Base-by-base conservation (phyloP, 139 green algal species). In the Trebouxia sp. region DNA sequence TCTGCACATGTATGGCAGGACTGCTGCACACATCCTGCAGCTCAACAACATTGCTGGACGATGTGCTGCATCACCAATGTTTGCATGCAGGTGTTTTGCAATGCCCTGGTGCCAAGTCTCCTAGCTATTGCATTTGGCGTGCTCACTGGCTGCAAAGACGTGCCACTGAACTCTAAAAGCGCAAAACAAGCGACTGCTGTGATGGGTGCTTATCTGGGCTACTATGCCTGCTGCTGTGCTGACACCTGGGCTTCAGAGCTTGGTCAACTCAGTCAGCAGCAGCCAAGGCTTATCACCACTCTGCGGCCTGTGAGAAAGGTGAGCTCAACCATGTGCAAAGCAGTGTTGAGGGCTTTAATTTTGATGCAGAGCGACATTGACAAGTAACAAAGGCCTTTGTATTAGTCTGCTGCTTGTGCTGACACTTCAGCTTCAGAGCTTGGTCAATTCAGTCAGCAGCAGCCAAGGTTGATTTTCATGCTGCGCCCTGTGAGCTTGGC, bases 161-260 rank as follows among this genome's bases (percentile, higher is more conserved):
- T 85, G 1, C 75, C 77, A 4, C 50, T 85, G 51, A 58, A 37
- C 8, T 35, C 50, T 12, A 10, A 22, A 22, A 22, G 11, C 14
- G 26, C n/a, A 7, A 15, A 48, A 12, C 5, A 26, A 0, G 45
- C 66, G 65, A 85, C 81, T 43, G 56, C 42, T n/a, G 43, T 42
- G 3, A 30, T 77, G 50, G 81, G 81, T 2, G 81, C 42, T 0
- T 82, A 66, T 28, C 38, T 88, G 15, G 85, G 81, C 8, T 85
- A 97, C 84, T 97, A 95, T 76, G 88, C 91, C n/a, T 96, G 92
- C 87, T 98, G 93, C 82, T 94, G 88, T 76, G 96, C 88, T 2
- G 96, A 99, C 90, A 98, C 96, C 0, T 99, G 94, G 95, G 87
- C 93, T 1, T 92, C 83, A 10, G 96, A 99, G 90, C 41, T 98